phyloP scores from a whole-genome alignment of 2,329 filamentous ascomycete genomes.

The Sporothrix brasiliensis region DNA sequence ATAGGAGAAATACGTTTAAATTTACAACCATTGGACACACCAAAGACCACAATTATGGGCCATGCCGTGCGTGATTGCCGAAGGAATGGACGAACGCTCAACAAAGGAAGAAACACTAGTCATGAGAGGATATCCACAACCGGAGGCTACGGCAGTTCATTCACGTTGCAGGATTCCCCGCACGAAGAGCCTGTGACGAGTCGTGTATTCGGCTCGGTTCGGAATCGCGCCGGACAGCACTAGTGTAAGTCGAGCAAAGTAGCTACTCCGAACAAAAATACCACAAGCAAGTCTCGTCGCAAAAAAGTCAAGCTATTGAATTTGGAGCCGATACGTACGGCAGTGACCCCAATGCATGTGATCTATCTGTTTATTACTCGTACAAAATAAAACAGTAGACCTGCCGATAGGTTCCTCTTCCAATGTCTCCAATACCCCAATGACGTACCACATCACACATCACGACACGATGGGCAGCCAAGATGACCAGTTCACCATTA shows the following conservation, averaged over 20 bases:
- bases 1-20: not conserved
- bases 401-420: no score
- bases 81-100: no score
- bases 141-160: no score
- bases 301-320: no score
- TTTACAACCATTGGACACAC: not conserved
- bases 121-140: no score
- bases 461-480: not conserved
- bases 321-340: not conserved
- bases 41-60: no score
- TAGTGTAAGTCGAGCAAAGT: not conserved
- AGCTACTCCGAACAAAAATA: not conserved
- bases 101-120: no score
- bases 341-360: no score
- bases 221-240: not conserved
- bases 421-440: not conserved
- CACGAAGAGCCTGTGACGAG: not conserved
- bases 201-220: slow-evolving; percentile 1
- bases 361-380: no score
- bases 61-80: no score
- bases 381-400: not conserved
- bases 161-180: not conserved
- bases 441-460: not conserved
- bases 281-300: not conserved
- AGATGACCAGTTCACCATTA: not conserved